Percentiles rank a stretch among this genome's conserved stretches.
phyloP scores from a whole-genome alignment of 192 early-diverging fungal species.

The Phlyctochytrium arcticum region DNA sequence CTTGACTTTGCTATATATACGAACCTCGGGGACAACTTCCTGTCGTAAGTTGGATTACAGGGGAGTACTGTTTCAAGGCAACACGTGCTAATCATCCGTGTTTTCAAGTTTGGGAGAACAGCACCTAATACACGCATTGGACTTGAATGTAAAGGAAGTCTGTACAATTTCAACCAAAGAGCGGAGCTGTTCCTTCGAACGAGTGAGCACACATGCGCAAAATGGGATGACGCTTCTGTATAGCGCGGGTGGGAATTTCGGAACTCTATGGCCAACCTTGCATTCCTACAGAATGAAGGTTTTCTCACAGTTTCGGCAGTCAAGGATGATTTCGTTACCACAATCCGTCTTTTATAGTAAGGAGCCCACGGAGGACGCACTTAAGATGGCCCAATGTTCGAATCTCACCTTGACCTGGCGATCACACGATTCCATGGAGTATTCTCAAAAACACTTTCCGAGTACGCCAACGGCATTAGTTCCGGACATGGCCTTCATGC shows the following conservation, averaged over 20 bases:
- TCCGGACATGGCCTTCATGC: not conserved
- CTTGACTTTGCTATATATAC: not conserved
- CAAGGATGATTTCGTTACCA: not conserved
- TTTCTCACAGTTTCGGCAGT: not conserved
- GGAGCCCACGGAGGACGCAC: not conserved
- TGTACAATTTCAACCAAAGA: not conserved
- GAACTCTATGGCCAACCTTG: not conserved
- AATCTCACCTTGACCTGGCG: not conserved
- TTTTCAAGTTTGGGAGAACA: not conserved
- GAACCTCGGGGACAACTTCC: not conserved
- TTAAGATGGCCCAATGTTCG: not conserved
- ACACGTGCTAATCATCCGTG: too few species aligned
- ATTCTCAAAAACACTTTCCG: not conserved
- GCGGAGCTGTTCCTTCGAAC: not conserved
- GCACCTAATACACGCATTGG: not conserved
- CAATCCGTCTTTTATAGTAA: not conserved
- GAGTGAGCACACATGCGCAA: not conserved
- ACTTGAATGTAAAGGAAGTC: not conserved
- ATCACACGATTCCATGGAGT: not conserved
- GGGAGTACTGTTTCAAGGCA: too few species aligned
- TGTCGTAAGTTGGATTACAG: not conserved
- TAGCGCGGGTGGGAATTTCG: not conserved
- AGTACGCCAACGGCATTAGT: not conserved
- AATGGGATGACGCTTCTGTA: not conserved
- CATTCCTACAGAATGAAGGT: not conserved